phyloP scores from a whole-genome alignment of 805 yeast species.

The Lipomyces anomalus region DNA sequence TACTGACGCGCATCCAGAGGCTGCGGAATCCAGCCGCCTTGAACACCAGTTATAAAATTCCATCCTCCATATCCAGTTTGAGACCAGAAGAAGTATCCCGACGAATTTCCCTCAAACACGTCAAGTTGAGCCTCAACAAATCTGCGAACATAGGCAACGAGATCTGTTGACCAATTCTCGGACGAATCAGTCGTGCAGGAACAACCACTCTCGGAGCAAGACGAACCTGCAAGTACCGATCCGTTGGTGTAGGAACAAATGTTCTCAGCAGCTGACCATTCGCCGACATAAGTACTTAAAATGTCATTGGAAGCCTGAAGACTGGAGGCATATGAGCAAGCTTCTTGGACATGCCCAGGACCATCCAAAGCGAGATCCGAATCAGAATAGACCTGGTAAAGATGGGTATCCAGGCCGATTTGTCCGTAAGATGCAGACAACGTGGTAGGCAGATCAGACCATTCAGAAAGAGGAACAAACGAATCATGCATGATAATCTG shows the following conservation, averaged over 20 bases:
- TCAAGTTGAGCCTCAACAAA: conserved; percentile 88
- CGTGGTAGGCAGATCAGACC: conserved; percentile 49
- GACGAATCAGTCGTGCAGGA: conserved; percentile 41
- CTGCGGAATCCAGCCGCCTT: conserved; percentile 66
- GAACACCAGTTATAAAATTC: conserved; percentile 64
- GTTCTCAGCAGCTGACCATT: conserved; percentile 73
- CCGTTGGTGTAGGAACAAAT: conserved; percentile 35
- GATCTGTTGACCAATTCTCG: conserved; percentile 52
- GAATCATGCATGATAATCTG: conserved; percentile 79
- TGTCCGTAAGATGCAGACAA: conserved; percentile 43
- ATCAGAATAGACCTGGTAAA: conserved; percentile 73
- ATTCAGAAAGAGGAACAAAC: conserved; percentile 54
- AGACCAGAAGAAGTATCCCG: conserved; percentile 91
- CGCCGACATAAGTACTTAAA: conserved; percentile 55
- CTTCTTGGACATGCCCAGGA: conserved; percentile 9
- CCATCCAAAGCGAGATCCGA: conserved; percentile 32
- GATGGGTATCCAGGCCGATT: conserved; percentile 81
- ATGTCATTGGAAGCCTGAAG: conserved; percentile 5
- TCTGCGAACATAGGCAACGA: conserved; percentile 54
- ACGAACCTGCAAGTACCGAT: conserved; percentile 79
- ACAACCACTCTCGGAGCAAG: conserved; percentile 67
- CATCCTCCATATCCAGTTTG: conserved; percentile 84
- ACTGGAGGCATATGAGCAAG: conserved; percentile 8
- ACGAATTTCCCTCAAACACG: conserved; percentile 55
- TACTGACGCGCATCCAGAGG: conserved; percentile 65